Evolutionary conservation across 768 basidiomycete species (phyloP).

Genomic region (Mycena epipterygia): DNA sequence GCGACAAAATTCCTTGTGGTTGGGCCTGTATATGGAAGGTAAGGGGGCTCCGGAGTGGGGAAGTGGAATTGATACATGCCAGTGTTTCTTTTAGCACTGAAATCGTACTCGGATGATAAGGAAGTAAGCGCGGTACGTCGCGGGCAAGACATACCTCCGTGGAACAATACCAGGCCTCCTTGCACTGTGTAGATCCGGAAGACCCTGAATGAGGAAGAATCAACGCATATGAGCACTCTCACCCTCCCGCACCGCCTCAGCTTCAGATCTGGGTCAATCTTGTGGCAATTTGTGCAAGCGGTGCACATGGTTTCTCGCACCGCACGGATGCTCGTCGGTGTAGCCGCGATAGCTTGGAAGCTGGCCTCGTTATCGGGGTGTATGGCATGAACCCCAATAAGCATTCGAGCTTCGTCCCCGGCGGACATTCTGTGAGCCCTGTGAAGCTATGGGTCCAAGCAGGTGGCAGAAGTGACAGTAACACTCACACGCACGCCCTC

Average conservation of each 20-base stretch:
- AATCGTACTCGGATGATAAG: not conserved
- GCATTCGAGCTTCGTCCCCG: not conserved
- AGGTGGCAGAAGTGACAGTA: too few species aligned
- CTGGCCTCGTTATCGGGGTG: constrained; percentile 20
- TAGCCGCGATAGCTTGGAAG: constrained; percentile 10
- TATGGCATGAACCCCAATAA: not conserved
- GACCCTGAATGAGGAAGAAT: too few species aligned
- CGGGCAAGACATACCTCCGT: too few species aligned
- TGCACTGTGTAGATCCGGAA: not conserved
- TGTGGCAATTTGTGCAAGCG: not conserved
- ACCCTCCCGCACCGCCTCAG: not conserved
- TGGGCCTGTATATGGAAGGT: not conserved
- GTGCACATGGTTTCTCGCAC: not conserved
- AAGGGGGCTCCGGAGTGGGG: not conserved
- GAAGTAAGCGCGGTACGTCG: not conserved
- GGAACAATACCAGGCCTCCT: constrained; percentile 10
- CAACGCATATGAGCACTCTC: not conserved
- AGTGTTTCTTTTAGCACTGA: constrained; percentile 5
- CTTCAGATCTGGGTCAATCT: not conserved
- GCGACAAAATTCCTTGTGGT: not conserved
- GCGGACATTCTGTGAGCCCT: not conserved
- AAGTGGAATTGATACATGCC: not conserved
- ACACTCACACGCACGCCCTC: too few species aligned
- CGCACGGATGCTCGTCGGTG: not conserved
- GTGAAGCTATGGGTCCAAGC: too few species aligned